phyloP scores from a whole-genome alignment of 345 rosid species.

The Moricandia arvensis region DNA sequence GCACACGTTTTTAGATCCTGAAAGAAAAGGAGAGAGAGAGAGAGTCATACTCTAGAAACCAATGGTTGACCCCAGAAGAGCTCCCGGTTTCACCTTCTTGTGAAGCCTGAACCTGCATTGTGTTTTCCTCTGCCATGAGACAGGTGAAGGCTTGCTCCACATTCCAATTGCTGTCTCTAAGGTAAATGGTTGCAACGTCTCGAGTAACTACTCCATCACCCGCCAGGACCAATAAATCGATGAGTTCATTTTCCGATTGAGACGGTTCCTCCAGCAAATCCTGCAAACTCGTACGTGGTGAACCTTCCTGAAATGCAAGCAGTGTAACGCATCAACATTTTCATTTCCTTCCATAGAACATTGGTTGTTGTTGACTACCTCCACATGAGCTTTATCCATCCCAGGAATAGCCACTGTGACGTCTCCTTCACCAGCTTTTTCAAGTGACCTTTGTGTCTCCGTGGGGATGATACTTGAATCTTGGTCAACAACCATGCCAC shows the following conservation, averaged over 20 bases:
- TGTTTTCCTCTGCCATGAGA: neutral
- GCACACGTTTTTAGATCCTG: slow-evolving; percentile 8
- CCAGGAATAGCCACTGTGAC: neutral
- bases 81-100: neutral
- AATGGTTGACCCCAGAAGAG: slow-evolving; percentile 14
- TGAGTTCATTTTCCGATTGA: neutral
- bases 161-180: neutral
- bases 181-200: neutral
- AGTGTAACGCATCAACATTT: too few relatives aligned
- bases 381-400: neutral
- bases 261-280: neutral
- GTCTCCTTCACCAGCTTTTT: neutral
- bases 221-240: neutral
- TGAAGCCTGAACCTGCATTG: slow-evolving; percentile 4
- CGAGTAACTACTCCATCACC: neutral
- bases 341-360: too few relatives aligned
- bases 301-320: neutral
- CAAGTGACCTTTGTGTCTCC: neutral
- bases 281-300: neutral
- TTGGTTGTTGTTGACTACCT: too few relatives aligned
- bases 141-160: neutral
- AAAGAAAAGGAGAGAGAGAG: neutral
- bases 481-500: neutral
- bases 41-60: neutral
- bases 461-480: neutral